Base-by-base conservation (phyloP, 352 stramenopile genomes). In the Blastocystis sp. region DNA sequence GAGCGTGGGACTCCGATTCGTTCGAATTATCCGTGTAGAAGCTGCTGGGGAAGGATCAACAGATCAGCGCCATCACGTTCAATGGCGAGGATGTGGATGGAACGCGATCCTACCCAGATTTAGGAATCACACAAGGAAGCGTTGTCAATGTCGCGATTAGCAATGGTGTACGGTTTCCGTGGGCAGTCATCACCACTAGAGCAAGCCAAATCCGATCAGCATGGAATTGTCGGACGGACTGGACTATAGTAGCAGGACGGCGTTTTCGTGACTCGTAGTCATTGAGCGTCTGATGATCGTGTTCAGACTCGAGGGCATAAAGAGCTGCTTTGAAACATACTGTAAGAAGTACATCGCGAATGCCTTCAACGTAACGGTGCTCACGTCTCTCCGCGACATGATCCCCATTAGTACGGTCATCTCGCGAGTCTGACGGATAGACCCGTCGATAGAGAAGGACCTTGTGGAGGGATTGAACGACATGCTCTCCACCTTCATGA, bases 121-220 rank as follows among this genome's bases (percentile, higher is more conserved):
- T 77, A 24, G 66, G 66, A 77, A 77, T 77, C 24, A 77, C n/a
- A 19, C 31, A 77, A n/a, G 33, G n/a, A 45, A 77, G 66, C 29
- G 66, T 77, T 13, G 45, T 77, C 24, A 24, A 24, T 45, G 66
- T 77, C 24, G 29, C 50, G 24, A 45, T 77, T 45, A 77, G 29
- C n/a, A 77, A 45, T 45, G 66, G 66, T 24, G 66, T 77, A 77
- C 26, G 29, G 2, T 59, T 19, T 45, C 4, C 0, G 21, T 1
- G 21, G 16, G 1, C 12, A 2, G 37, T 24, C 9, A 4, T 31
- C 37, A 31, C 2, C 2, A 2, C 24, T 77, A 77, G 66, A 77
- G 29, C 21, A 51, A 77, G 29, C 13, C 9, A 29, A 16, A 37
- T 29, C 31, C 45, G 16, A 45, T 55, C 2, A 41, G 33, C 37